A percentile compares a stretch with the other conserved stretches of the same genome.
Conservation (phyloP, 2,329 filamentous ascomycete genomes). For the Aspergillus calidoustus region DNA sequence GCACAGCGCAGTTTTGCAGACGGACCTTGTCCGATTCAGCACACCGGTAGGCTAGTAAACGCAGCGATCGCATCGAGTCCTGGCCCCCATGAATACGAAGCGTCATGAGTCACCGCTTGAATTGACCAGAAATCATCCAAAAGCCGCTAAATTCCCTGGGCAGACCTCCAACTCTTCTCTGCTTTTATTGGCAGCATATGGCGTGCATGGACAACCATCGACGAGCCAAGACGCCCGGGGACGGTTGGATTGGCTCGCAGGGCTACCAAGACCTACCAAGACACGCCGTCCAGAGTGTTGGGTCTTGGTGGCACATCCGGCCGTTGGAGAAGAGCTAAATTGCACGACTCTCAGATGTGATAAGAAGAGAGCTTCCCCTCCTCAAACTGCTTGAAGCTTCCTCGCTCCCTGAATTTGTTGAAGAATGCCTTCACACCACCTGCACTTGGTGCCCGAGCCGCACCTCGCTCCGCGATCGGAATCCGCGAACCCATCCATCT, state of each 20-base stretch:
- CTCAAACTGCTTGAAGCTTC: not conserved
- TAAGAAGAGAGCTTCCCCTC: constrained; percentile 1
- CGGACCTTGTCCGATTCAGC: not conserved
- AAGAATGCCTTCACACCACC: not conserved
- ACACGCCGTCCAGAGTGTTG: not conserved
- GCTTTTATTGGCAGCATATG: not conserved
- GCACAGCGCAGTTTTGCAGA: not conserved
- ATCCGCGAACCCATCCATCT: not conserved
- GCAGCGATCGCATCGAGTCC: not conserved
- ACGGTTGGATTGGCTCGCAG: not conserved
- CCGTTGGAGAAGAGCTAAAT: not conserved
- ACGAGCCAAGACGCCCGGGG: constrained; percentile 1
- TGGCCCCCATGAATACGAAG: not conserved
- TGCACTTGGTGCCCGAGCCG: not conserved
- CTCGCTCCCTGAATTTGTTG: not conserved
- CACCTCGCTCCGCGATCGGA: not conserved
- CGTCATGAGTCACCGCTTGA: not conserved
- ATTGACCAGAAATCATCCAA: not conserved
- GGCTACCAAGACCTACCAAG: constrained; percentile 8
- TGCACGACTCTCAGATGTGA: not conserved
- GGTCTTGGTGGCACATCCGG: constrained; percentile 1
- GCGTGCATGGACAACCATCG: not conserved
- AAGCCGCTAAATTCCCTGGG: not conserved
- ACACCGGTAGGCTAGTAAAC: not conserved
- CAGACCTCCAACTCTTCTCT: not conserved